Evolutionary conservation across 2,329 filamentous ascomycete genomes (phyloP).

Genomic region (Paradendryphiella salina): DNA sequence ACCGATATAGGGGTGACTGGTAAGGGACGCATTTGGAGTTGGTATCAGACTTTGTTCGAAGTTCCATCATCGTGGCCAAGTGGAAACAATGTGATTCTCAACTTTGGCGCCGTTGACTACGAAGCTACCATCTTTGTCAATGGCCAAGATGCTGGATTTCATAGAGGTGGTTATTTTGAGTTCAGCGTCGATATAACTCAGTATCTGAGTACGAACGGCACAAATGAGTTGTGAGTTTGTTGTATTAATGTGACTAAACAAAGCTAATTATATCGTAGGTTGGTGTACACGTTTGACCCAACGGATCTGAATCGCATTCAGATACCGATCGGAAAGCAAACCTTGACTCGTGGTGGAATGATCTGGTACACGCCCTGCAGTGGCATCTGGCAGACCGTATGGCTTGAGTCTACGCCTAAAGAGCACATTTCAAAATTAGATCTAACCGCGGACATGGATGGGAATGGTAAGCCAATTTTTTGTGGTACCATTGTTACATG

Average conservation of each 20-base stretch:
- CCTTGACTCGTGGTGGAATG: slow-evolving; percentile 55
- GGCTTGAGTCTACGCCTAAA: slow-evolving; percentile 65
- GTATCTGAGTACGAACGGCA: slow-evolving; percentile 46
- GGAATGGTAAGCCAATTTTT: slow-evolving; percentile 27
- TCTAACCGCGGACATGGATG: slow-evolving; percentile 54
- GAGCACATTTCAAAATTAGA: slow-evolving; percentile 64
- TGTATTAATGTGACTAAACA: background rate
- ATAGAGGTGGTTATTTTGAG: slow-evolving; percentile 65
- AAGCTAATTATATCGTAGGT: slow-evolving; percentile 43
- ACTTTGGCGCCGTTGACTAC: slow-evolving; percentile 64
- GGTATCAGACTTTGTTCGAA: slow-evolving; percentile 57
- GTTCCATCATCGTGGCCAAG: slow-evolving; percentile 54
- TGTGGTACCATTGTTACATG: background rate
- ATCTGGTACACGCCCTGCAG: slow-evolving; percentile 75
- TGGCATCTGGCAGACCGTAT: slow-evolving; percentile 75
- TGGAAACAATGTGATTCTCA: slow-evolving; percentile 53
- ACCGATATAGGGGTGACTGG: slow-evolving; percentile 48
- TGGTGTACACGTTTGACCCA: slow-evolving; percentile 69
- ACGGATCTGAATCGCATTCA: slow-evolving; percentile 61
- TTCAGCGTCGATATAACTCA: slow-evolving; percentile 64
- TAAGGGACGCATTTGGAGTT: slow-evolving; percentile 47
- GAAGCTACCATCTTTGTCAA: slow-evolving; percentile 63
- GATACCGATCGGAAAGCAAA: slow-evolving; percentile 70
- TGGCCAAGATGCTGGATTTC: slow-evolving; percentile 55
- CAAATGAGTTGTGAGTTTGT: slow-evolving; percentile 58